These are phyloP conservation scores for Nakaseomyces bracarensis DNA, from an alignment of 1,139 yeast species.

Conservation along the genomic window DNA sequence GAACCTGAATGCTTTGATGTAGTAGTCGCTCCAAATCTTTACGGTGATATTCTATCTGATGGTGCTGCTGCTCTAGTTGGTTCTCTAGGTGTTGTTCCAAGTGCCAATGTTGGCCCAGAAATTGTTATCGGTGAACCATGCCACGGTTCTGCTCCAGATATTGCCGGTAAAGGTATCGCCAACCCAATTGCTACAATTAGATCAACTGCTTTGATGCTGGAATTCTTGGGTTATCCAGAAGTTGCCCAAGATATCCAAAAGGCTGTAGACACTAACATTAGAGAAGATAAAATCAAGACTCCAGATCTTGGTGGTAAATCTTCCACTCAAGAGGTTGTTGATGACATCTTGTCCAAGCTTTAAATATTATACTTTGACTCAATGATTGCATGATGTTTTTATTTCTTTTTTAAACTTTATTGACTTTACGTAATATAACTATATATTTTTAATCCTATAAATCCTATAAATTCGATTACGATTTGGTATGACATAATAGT, in stretches of 20 bases:
- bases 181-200: conserved; percentile 97
- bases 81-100: conserved; percentile 95
- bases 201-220: conserved; percentile 94
- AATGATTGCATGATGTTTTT: not conserved
- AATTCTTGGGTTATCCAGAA: conserved; percentile 83
- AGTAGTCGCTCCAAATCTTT: conserved; percentile 95
- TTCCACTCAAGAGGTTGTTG: conserved; percentile 76
- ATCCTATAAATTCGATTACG: too few species aligned
- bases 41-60: conserved; percentile 94
- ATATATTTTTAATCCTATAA: conserved; percentile 2
- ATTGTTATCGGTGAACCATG: conserved; percentile 99
- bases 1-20: conserved; percentile 97
- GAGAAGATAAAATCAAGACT: conserved; percentile 72
- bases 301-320: conserved; percentile 93
- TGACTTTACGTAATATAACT: too few species aligned
- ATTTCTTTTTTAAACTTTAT: not conserved
- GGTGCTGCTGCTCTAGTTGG: conserved; percentile 99
- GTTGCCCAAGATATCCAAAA: conserved; percentile 88
- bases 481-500: too few species aligned
- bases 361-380: conserved; percentile 13
- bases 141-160: conserved; percentile 58
- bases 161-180: conserved; percentile 30
- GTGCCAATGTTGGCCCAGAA: conserved; percentile 92
- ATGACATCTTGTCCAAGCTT: conserved; percentile 47
- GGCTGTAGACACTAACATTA: conserved; percentile 90